Evolutionary conservation across 1,139 yeast species (phyloP), one percentile per base, ranked within the genome.

Genomic region (Suzukiozyma palmioleophila): DNA sequence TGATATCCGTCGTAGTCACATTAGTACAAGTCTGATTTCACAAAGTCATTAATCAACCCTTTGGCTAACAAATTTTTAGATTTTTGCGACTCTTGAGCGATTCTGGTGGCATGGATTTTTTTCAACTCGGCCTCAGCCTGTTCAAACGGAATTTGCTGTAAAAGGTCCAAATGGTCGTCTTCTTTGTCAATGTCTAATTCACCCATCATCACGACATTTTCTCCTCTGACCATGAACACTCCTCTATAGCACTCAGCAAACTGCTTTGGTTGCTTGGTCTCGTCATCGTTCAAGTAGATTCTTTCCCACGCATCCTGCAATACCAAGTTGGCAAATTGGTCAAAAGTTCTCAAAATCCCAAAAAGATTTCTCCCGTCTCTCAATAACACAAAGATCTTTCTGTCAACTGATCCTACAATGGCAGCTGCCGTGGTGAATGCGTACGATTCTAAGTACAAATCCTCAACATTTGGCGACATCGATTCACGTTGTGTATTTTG

Each of bases 341-440:
- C 99, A 62, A 92, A 92, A 1, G 97, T 89, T 62, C 99, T 77
- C 51, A 92, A 71, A 24, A 90, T 87, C 26, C 98, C 99, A 60
- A 87, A 84, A 32, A 92, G 69, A 51, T 83, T 81, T 51, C 94
- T 77, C 27, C 97, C 97, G 58, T 90, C 98, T 57, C 96, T 83
- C 49, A 92, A 71, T 36, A 88, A 75, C 8, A 89, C 95, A 52
- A 88, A 83, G 31, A 88, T 84, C 54, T 82, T 83, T 60, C 95
- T 79, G 60, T 92, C 97, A 15, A 92, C 96, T 14, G 95, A 84
- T 22, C 96, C 96, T 34, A 92, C 89, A 40, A 92, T 79, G 24
- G 96, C 95, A 1, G 97, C 97, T 0, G 97, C 95, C 1, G 98
- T 92, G 39, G 97, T 92, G 66, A 90, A 92, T 26, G 95, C 89